phyloP scores from a whole-genome alignment of 2,329 filamentous ascomycete species.

The Lachnellula subtilissima region DNA sequence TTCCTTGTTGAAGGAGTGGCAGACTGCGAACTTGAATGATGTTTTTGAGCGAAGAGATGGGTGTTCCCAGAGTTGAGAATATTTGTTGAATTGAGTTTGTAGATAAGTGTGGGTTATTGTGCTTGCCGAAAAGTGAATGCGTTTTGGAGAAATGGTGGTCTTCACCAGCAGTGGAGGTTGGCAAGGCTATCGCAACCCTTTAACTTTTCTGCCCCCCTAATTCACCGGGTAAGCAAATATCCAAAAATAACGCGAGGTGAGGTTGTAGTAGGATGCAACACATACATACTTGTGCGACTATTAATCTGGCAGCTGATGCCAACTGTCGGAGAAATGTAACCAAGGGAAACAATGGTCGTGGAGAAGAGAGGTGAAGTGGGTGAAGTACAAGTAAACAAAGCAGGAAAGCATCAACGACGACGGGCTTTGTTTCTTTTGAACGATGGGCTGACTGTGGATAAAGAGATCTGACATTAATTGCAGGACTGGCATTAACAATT shows the following conservation, averaged over 20 bases:
- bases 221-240: not conserved
- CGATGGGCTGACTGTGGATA: not conserved
- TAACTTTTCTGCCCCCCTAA: not conserved
- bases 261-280: not conserved
- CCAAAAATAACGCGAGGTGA: not conserved
- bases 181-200: not conserved
- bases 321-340: not conserved
- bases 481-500: not conserved
- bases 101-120: not conserved
- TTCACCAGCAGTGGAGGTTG: not conserved
- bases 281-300: not conserved
- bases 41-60: not conserved
- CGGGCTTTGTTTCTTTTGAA: not conserved
- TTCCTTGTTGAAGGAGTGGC: not conserved
- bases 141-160: not conserved
- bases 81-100: not conserved
- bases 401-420: not conserved
- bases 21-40: not conserved
- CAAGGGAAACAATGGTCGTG: not conserved
- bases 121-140: not conserved
- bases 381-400: not conserved
- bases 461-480: not conserved
- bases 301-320: not conserved
- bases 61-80: not conserved
- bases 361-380: not conserved